Conservation (phyloP, 2,329 filamentous ascomycete genomes). For the Botrytis elliptica region DNA sequence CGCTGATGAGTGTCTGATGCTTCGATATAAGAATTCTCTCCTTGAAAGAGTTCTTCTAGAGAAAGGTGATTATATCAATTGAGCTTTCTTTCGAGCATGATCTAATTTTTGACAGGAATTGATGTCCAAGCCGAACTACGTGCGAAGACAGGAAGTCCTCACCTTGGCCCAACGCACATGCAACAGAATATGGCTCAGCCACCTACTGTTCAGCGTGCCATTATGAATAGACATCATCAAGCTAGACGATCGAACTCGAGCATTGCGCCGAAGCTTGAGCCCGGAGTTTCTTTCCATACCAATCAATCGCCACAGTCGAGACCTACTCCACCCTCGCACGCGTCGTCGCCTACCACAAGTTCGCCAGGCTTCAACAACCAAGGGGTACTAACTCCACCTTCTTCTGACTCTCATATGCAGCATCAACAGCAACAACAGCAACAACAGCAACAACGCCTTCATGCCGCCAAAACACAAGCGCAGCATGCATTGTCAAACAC, state of each 20-base stretch:
- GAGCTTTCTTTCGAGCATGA: background rate
- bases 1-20: slow-evolving; percentile 95
- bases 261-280: slow-evolving; percentile 72
- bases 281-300: slow-evolving; percentile 42
- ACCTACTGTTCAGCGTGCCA: slow-evolving; percentile 74
- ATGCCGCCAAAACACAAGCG: slow-evolving; percentile 32
- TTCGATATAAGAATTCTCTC: slow-evolving; percentile 96
- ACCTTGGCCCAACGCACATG: slow-evolving; percentile 68
- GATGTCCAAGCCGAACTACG: slow-evolving; percentile 95
- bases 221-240: slow-evolving; percentile 74
- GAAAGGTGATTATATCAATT: slow-evolving; percentile 63
- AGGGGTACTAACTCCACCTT: slow-evolving; percentile 60
- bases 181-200: slow-evolving; percentile 68
- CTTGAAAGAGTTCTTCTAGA: slow-evolving; percentile 93
- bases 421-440: slow-evolving; percentile 50
- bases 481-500: slow-evolving; percentile 34
- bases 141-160: slow-evolving; percentile 86
- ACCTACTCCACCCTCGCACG: slow-evolving; percentile 79
- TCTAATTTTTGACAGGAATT: slow-evolving; percentile 61
- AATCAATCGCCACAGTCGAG: slow-evolving; percentile 66
- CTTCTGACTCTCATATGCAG: slow-evolving; percentile 54
- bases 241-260: slow-evolving; percentile 69
- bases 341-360: slow-evolving; percentile 63
- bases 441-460: slow-evolving; percentile 44
- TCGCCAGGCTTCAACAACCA: slow-evolving; percentile 59